These are phyloP conservation scores for Cyclaneusma minus DNA, from an alignment of 2,329 filamentous ascomycete genomes.

Conservation along the genomic window DNA sequence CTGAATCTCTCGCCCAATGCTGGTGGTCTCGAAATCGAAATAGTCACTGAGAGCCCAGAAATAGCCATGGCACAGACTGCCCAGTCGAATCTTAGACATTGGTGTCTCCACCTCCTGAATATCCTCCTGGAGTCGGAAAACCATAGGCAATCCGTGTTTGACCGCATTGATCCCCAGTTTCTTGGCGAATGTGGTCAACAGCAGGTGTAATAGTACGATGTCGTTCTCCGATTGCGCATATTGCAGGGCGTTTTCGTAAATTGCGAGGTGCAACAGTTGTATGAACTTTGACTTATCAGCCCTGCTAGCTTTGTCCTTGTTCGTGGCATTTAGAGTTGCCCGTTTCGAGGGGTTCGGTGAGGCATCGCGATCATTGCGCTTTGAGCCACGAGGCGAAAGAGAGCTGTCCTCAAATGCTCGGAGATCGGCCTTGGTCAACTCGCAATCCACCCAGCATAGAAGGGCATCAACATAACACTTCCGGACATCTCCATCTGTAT, in stretches of 20 bases:
- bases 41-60: constrained; percentile 66
- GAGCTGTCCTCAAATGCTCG: constrained; percentile 41
- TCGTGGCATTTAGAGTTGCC: constrained; percentile 52
- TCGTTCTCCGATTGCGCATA: constrained; percentile 58
- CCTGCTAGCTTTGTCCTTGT: constrained; percentile 16
- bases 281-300: constrained; percentile 40
- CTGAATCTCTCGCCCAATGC: constrained; percentile 54
- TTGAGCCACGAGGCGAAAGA: constrained; percentile 16
- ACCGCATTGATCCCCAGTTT: constrained; percentile 72
- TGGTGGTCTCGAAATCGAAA: constrained; percentile 59
- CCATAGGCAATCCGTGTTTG: constrained; percentile 71
- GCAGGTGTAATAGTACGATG: constrained; percentile 59
- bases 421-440: constrained; percentile 54
- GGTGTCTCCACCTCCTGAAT: constrained; percentile 51
- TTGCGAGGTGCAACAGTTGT: constrained; percentile 65
- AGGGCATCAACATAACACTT: constrained; percentile 77
- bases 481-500: constrained; percentile 62
- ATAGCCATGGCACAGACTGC: constrained; percentile 78
- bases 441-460: constrained; percentile 69
- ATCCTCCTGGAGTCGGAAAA: constrained; percentile 76
- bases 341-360: constrained; percentile 26
- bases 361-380: constrained; percentile 12
- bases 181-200: constrained; percentile 59
- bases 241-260: constrained; percentile 80
- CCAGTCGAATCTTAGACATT: constrained; percentile 60